These are phyloP conservation scores for Pythium vanterpoolii DNA, from an alignment of 352 stramenopile genomes.

Conservation along the genomic window DNA sequence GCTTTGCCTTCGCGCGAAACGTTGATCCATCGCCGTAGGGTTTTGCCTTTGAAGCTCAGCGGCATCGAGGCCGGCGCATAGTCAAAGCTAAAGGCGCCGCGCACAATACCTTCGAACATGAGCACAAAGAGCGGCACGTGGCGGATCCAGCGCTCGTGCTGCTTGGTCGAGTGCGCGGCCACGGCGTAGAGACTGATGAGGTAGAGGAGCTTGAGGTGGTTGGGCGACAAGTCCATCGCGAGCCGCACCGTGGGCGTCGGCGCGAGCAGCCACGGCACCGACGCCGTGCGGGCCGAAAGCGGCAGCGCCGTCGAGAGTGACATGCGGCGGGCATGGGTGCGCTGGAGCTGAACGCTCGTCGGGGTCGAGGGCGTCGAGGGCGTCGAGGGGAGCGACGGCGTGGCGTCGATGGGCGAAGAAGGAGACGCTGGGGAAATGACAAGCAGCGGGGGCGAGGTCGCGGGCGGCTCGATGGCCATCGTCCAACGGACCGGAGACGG, in stretches of 20 bases:
- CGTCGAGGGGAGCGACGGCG: background rate
- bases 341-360: no score
- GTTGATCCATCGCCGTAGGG: constrained; percentile 88
- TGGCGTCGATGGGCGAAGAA: background rate
- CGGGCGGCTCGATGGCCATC: constrained; percentile 23
- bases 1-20: constrained; percentile 94
- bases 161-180: constrained; percentile 79
- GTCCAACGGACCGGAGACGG: background rate
- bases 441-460: constrained; percentile 6
- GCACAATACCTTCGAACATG: constrained; percentile 95
- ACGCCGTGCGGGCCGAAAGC: constrained; percentile 8
- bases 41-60: constrained; percentile 90
- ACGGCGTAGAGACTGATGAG: constrained; percentile 94
- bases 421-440: background rate
- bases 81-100: constrained; percentile 94
- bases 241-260: constrained; percentile 12
- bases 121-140: constrained; percentile 95
- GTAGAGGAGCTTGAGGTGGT: constrained; percentile 96
- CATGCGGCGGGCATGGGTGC: no score
- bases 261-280: constrained; percentile 9
- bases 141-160: constrained; percentile 95
- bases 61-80: constrained; percentile 94
- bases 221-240: constrained; percentile 79
- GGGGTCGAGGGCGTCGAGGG: background rate
- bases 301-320: background rate